A percentile compares a stretch with the other conserved stretches of the same genome.
Conservation (phyloP, 139 green algal species). For the Ulvella scutata region DNA sequence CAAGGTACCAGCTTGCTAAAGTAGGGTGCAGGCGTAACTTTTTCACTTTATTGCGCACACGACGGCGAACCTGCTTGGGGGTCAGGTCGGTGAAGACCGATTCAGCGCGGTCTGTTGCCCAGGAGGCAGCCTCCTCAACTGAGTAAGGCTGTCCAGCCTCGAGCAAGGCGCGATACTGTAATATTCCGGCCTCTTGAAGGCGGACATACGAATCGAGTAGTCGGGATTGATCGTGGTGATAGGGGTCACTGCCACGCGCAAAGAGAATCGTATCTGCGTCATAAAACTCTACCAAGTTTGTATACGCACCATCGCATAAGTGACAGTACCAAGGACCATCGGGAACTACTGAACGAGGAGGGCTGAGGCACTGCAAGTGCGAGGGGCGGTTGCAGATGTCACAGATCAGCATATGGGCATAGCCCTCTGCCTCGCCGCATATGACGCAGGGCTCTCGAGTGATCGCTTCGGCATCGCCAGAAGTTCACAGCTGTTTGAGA, state of each 20-base stretch:
- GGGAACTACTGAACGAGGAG: constrained; percentile 4
- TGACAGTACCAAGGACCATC: constrained; percentile 8
- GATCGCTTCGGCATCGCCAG: not conserved
- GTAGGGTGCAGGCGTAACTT: not conserved
- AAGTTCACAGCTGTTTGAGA: not conserved
- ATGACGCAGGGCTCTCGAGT: not conserved
- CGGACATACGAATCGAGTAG: not conserved
- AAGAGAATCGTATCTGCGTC: not conserved
- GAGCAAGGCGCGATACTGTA: not conserved
- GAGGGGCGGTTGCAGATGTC: not conserved
- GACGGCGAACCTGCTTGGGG: not conserved
- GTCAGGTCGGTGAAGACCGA: not conserved
- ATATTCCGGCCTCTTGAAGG: too few relatives aligned
- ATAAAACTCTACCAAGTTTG: constrained; percentile 4
- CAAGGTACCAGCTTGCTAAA: not conserved
- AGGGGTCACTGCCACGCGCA: not conserved
- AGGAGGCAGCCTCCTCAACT: not conserved
- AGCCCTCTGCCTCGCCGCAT: not conserved
- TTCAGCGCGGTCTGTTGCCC: not conserved
- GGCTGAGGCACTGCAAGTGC: constrained; percentile 5
- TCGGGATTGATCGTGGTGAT: not conserved
- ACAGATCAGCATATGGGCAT: constrained; percentile 11
- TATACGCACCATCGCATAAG: constrained; percentile 7
- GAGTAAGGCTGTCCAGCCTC: not conserved
- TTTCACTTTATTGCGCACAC: not conserved